Evolutionary conservation across 2,329 filamentous ascomycete species (phyloP).

Genomic region (Helotiales sp.): DNA sequence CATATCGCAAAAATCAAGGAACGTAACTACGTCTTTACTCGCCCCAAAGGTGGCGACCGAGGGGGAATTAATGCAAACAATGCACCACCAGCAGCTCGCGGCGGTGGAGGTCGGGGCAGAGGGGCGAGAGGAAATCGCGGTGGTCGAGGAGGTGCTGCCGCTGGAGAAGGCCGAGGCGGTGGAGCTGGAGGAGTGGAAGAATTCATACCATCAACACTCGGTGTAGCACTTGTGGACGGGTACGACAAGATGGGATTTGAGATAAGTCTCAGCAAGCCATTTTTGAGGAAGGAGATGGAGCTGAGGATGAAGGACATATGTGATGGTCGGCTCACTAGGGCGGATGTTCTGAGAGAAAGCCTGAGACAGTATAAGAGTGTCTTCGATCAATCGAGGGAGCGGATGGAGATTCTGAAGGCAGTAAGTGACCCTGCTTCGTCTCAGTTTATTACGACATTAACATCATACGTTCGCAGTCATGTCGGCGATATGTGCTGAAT

Average conservation of each 20-base stretch:
- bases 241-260: conserved; percentile 95
- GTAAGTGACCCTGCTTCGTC: conserved; percentile 48
- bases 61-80: conserved; percentile 26
- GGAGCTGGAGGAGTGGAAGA: conserved; percentile 63
- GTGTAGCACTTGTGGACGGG: conserved; percentile 87
- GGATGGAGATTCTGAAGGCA: conserved; percentile 65
- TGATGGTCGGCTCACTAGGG: conserved; percentile 75
- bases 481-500: conserved; percentile 33
- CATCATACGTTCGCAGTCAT: conserved; percentile 24
- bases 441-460: conserved; percentile 1
- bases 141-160: conserved; percentile 38
- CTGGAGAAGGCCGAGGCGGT: conserved; percentile 41
- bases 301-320: conserved; percentile 96
- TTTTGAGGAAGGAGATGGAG: conserved; percentile 97
- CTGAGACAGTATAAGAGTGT: conserved; percentile 84
- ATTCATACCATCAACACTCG: conserved; percentile 89
- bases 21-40: conserved; percentile 77
- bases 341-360: conserved; percentile 77
- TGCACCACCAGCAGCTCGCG: conserved; percentile 36
- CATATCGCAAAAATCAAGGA: conserved; percentile 96
- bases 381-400: conserved; percentile 77
- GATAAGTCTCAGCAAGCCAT: conserved; percentile 91
- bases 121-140: conserved; percentile 44
- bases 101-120: conserved; percentile 40
- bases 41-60: conserved; percentile 44